Conservation (phyloP, 2,329 filamentous ascomycete genomes). For the Zymoseptoria ardabiliae region DNA sequence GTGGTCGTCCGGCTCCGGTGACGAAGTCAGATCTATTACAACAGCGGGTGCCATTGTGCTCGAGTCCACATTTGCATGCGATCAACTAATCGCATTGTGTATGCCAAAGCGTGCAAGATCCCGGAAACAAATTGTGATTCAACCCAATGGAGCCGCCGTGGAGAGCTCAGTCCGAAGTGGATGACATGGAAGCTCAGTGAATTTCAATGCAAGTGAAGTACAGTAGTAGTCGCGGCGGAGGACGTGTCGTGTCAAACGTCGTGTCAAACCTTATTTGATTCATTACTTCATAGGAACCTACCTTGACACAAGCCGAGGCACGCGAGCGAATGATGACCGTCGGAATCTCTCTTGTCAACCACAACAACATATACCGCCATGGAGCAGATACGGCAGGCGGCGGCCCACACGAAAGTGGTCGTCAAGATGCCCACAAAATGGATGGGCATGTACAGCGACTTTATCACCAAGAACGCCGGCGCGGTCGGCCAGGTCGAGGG, state of each 20-base stretch:
- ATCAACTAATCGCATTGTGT: not conserved
- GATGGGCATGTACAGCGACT: conserved; percentile 64
- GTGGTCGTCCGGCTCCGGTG: conserved; percentile 2
- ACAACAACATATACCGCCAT: conserved; percentile 8
- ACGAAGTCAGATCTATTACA: conserved; percentile 5
- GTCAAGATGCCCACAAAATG: conserved; percentile 27
- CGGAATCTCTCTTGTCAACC: not conserved
- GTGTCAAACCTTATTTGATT: too few relatives aligned
- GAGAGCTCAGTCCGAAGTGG: too few relatives aligned
- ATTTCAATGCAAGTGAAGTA: too few relatives aligned
- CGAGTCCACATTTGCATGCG: conserved; percentile 13
- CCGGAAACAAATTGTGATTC: too few relatives aligned
- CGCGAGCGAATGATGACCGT: not conserved
- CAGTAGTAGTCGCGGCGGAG: too few relatives aligned
- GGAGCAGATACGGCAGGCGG: conserved; percentile 24
- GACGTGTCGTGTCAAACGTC: too few relatives aligned
- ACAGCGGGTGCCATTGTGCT: not conserved
- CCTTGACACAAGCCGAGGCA: too few relatives aligned
- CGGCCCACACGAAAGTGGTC: conserved; percentile 23
- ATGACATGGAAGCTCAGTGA: too few relatives aligned
- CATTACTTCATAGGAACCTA: too few relatives aligned
- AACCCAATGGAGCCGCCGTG: too few relatives aligned
- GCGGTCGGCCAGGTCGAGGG: conserved; percentile 95
- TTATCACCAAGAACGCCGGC: conserved; percentile 89
- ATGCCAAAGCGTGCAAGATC: too few relatives aligned